Evolutionary conservation across 192 early-diverging fungal genomes (phyloP), one percentile per base, ranked within the genome.

Genomic region (Linnemannia schmuckeri): DNA sequence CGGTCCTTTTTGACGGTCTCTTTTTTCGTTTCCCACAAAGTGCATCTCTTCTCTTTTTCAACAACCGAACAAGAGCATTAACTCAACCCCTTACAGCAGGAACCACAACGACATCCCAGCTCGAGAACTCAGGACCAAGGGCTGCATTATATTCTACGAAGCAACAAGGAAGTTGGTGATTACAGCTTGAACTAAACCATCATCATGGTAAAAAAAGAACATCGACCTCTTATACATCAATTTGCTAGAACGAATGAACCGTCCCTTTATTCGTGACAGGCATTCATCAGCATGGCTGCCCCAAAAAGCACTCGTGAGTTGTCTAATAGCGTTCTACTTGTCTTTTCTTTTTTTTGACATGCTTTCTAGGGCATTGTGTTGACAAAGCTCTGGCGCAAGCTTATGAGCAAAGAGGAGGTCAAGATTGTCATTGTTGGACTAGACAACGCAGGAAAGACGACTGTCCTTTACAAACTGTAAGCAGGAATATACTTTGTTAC

Each of bases 371-470:
- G 93, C 17, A 83, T 94, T n/a, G 61, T 93, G 33, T 79, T 94
- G 76, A 90, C 90, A 52, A 91, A 89, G 74, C 86, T 94, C 46
- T 94, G 93, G 93, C 87, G 89, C 27, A 89, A 85, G 70, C 82
- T 94, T 8, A 92, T 92, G 76, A 91, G 90, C 70, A 88, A 93
- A 77, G 88, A 92, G 37, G 92, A 94, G 73, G 91, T 94, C 68
- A 95, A 95, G 87, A 94, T 95, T 69, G 90, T 95, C 13, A 92
- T 95, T 55, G 94, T 95, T 37, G 94, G 94, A 18, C 76, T 95
- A 54, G 94, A 95, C 82, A 95, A 95, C 88, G 94, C 94, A 70
- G 94, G 94, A 69, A 95, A 95, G 80, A 95, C 94, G 0, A 95
- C 94, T 15, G 88, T 93, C 38, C 81, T 93, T 30, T 94, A 94